Evolutionary conservation across 1,139 yeast species (phyloP).

Genomic region (Geotrichum klebahnii): DNA sequence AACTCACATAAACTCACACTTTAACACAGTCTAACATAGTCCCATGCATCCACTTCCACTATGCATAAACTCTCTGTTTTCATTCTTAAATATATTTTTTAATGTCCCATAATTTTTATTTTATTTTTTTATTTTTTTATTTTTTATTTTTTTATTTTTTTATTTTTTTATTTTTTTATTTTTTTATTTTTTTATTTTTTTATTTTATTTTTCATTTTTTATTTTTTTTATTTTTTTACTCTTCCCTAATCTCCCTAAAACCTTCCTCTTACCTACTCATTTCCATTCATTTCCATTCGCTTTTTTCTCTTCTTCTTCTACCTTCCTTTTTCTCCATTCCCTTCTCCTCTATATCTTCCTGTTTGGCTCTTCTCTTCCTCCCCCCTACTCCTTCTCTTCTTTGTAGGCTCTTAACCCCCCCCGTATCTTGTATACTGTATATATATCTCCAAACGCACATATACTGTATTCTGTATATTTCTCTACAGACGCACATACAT

Average conservation of each 20-base stretch:
- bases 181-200: not conserved
- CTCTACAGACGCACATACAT: not conserved
- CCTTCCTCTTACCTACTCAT: not conserved
- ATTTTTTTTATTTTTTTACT: not conserved
- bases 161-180: not conserved
- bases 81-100: not conserved
- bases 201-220: not conserved
- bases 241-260: no score
- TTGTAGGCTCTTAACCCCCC: not conserved
- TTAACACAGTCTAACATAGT: no score
- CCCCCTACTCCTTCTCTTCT: not conserved
- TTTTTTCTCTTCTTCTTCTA: not conserved
- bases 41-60: no score
- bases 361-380: not conserved
- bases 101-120: no score
- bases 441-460: no score
- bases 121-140: not conserved
- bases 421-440: not conserved
- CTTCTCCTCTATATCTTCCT: not conserved
- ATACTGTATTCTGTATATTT: not conserved
- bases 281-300: not conserved
- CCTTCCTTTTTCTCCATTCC: not conserved
- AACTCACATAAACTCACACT: not conserved
- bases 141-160: not conserved
- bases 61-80: not conserved